Conservation (phyloP, 768 basidiomycete genomes). For the Rhizopogon salebrosus region DNA sequence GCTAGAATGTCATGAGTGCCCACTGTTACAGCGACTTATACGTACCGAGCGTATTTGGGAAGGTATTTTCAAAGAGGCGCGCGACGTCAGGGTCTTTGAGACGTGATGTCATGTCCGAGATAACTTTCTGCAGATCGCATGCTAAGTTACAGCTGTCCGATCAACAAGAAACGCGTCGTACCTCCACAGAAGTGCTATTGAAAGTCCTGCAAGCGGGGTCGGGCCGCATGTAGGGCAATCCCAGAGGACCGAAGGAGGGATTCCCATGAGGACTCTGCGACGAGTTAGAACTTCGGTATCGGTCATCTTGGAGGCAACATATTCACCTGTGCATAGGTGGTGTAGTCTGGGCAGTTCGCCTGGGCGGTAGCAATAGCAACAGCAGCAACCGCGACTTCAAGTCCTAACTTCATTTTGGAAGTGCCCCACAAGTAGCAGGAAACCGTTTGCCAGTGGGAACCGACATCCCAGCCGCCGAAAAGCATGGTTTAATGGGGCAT, state of each 20-base stretch:
- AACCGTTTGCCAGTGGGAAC: constrained; percentile 1
- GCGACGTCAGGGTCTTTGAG: constrained; percentile 77
- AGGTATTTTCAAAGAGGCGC: constrained; percentile 75
- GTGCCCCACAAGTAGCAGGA: constrained; percentile 8
- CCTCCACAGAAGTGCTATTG: constrained; percentile 72
- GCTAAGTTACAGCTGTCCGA: neutral
- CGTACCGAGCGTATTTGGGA: constrained; percentile 75
- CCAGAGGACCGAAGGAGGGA: constrained; percentile 54
- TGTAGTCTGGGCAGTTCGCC: constrained; percentile 56
- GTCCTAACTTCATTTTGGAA: constrained; percentile 14
- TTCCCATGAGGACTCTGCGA: constrained; percentile 54
- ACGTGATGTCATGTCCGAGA: constrained; percentile 64
- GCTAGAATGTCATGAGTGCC: neutral
- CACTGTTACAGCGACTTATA: neutral
- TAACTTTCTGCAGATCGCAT: constrained; percentile 48
- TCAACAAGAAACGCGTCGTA: constrained; percentile 18
- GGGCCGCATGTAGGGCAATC: constrained; percentile 71
- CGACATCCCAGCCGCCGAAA: constrained; percentile 3
- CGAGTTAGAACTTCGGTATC: neutral
- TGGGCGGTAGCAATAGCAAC: constrained; percentile 16
- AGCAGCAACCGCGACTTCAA: constrained; percentile 17
- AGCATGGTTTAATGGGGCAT: constrained; percentile 1
- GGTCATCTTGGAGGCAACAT: constrained; percentile 1
- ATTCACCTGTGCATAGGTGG: constrained; percentile 49
- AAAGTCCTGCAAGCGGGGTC: constrained; percentile 67